Percentiles rank a stretch among this genome's conserved stretches.
phyloP scores from a whole-genome alignment of 2,329 filamentous ascomycete genomes.

The Bipolaris bicolor region DNA sequence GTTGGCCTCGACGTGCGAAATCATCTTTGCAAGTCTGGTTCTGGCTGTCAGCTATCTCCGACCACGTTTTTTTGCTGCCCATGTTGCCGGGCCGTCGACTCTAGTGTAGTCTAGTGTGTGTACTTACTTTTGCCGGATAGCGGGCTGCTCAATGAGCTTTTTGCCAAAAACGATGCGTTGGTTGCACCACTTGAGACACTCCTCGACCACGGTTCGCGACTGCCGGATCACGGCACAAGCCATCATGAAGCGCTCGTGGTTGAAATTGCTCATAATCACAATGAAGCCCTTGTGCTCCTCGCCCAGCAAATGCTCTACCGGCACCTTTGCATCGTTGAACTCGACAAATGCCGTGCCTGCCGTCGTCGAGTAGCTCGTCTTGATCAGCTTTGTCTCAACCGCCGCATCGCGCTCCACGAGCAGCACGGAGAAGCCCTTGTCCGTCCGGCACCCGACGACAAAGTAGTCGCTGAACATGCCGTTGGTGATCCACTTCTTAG shows the following conservation, averaged over 20 bases:
- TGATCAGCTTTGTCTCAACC: constrained; percentile 77
- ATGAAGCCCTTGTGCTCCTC: constrained; percentile 85
- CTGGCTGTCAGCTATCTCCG: constrained; percentile 6
- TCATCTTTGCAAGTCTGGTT: constrained; percentile 79
- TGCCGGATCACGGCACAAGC: constrained; percentile 67
- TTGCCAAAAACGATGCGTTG: constrained; percentile 86
- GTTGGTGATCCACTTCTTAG: constrained; percentile 87
- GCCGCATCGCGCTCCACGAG: constrained; percentile 76
- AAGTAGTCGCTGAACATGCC: constrained; percentile 84
- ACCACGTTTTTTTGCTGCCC: neutral
- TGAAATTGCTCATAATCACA: constrained; percentile 86
- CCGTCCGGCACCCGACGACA: constrained; percentile 78
- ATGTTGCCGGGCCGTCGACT: neutral
- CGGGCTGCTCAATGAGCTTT: constrained; percentile 80
- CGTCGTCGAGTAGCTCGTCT: constrained; percentile 79
- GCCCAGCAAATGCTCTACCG: constrained; percentile 76
- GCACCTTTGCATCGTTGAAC: constrained; percentile 86
- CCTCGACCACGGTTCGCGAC: constrained; percentile 74
- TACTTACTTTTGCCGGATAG: constrained; percentile 75
- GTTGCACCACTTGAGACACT: constrained; percentile 87
- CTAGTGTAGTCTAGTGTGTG: too few relatives aligned
- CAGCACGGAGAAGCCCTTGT: constrained; percentile 78
- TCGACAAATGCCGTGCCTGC: constrained; percentile 82
- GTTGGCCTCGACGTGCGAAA: constrained; percentile 78
- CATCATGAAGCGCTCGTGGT: constrained; percentile 85